Percentiles rank a stretch among this genome's conserved stretches.
Evolutionary conservation across 805 yeast genomes (phyloP).

Genomic region (Candida mattraensis): DNA sequence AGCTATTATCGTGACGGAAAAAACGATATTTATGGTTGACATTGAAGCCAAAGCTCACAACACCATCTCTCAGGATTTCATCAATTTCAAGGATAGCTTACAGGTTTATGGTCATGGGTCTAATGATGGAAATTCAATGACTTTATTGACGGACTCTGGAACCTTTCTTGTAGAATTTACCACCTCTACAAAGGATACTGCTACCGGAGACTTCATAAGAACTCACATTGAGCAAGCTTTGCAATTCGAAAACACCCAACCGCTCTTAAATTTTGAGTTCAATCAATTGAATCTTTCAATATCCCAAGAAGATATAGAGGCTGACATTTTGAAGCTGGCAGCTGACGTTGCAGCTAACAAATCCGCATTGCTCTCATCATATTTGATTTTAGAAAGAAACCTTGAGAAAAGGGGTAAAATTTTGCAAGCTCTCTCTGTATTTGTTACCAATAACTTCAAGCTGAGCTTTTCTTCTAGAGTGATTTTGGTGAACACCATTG

Average conservation of each 20-base stretch:
- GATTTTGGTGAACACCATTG: slow-evolving; percentile 17
- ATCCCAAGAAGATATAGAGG: slow-evolving; percentile 44
- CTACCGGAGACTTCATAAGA: slow-evolving; percentile 43
- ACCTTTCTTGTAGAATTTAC: slow-evolving; percentile 58
- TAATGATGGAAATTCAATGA: slow-evolving; percentile 14
- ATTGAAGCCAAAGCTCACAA: no score
- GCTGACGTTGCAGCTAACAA: slow-evolving; percentile 57
- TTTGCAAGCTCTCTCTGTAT: slow-evolving; percentile 21
- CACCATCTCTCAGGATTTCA: slow-evolving; percentile 70
- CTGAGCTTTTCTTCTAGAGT: slow-evolving; percentile 12
- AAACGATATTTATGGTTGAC: slow-evolving; percentile 67
- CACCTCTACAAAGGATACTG: slow-evolving; percentile 22
- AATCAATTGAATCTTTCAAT: slow-evolving; percentile 40
- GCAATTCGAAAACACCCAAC: slow-evolving; percentile 44
- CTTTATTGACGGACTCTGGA: slow-evolving; percentile 56
- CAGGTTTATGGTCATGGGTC: slow-evolving; percentile 58
- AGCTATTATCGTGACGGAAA: slow-evolving; percentile 58
- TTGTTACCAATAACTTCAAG: slow-evolving; percentile 23
- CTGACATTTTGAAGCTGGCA: slow-evolving; percentile 50
- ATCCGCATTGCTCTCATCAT: slow-evolving; percentile 53
- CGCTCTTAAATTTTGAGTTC: slow-evolving; percentile 23
- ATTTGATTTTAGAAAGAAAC: slow-evolving; percentile 51
- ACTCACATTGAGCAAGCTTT: slow-evolving; percentile 85
- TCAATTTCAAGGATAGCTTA: slow-evolving; percentile 54
- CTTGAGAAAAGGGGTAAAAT: slow-evolving; percentile 46